These are phyloP conservation scores for Lyophyllum decastes DNA, from an alignment of 768 basidiomycete species.

Conservation along the genomic window DNA sequence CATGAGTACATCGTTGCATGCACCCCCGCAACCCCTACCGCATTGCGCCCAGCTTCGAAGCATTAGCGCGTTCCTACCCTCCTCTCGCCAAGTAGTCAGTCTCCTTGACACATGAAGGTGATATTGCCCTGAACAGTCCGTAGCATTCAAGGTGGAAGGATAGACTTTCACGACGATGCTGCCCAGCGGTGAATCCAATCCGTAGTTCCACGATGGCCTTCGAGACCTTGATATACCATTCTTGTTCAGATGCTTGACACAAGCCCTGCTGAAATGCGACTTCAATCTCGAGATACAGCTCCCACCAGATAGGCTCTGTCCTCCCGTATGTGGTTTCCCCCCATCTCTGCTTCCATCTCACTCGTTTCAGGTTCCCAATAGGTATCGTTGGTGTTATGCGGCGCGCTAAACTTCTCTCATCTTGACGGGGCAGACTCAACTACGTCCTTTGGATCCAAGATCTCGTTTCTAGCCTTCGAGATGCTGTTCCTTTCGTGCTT, in stretches of 20 bases:
- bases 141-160: constrained; percentile 35
- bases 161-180: constrained; percentile 75
- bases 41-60: constrained; percentile 52
- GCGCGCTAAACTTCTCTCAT: neutral
- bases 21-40: constrained; percentile 44
- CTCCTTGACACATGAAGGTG: neutral
- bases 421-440: constrained; percentile 59
- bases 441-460: constrained; percentile 88
- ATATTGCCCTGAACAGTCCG: neutral
- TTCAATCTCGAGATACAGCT: constrained; percentile 65
- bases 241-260: constrained; percentile 65
- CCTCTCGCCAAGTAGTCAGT: constrained; percentile 27
- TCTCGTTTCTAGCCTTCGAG: constrained; percentile 41
- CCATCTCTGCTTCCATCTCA: neutral
- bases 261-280: constrained; percentile 75
- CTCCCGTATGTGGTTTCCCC: constrained; percentile 61
- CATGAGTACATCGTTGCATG: constrained; percentile 33
- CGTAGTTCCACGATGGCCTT: neutral
- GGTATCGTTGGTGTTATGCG: constrained; percentile 36
- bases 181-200: constrained; percentile 61
- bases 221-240: neutral
- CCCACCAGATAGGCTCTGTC: constrained; percentile 78
- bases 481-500: constrained; percentile 8
- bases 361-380: constrained; percentile 63
- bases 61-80: constrained; percentile 58